Percentiles rank a stretch among this genome's conserved stretches.
phyloP scores from a whole-genome alignment of 108 stramenopile genomes.

The Nitzschia inconspicua region DNA sequence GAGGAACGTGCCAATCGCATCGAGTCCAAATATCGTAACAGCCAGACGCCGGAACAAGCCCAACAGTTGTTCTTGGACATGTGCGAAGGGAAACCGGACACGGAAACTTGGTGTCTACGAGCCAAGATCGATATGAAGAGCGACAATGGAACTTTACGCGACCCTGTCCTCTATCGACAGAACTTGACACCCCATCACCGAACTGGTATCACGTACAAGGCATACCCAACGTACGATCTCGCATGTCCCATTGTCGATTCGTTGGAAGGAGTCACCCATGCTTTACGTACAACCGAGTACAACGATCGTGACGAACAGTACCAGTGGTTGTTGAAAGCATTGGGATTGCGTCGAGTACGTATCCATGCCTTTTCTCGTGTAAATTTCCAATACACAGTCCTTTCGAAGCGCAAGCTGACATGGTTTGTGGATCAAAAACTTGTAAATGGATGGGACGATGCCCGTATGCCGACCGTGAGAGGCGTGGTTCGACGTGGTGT shows the following conservation, averaged over 20 bases:
- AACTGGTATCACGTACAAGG: constrained; percentile 94
- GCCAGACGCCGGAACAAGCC: constrained; percentile 64
- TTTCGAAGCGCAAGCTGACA: constrained; percentile 96
- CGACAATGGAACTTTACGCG: constrained; percentile 97
- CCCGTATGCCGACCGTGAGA: constrained; percentile 96
- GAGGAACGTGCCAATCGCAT: constrained; percentile 75
- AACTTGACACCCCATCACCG: constrained; percentile 95
- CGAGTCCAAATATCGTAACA: constrained; percentile 78
- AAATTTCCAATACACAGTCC: constrained; percentile 95
- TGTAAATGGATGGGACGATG: constrained; percentile 98
- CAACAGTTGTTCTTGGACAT: constrained; percentile 83
- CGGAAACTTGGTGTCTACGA: constrained; percentile 91
- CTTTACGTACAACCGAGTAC: constrained; percentile 98
- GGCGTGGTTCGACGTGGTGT: constrained; percentile 94
- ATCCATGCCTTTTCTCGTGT: constrained; percentile 96
- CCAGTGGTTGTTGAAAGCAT: constrained; percentile 82
- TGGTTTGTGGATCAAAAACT: constrained; percentile 97
- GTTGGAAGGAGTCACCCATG: constrained; percentile 98
- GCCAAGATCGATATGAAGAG: constrained; percentile 96
- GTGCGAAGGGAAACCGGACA: constrained; percentile 79
- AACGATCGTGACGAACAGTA: constrained; percentile 97
- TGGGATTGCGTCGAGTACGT: constrained; percentile 85
- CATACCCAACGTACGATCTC: constrained; percentile 99
- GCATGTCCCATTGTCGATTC: constrained; percentile 99
- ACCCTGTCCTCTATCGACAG: constrained; percentile 97